Conservation (phyloP, 2,329 filamentous ascomycete genomes). For the Cytospora leucostoma region DNA sequence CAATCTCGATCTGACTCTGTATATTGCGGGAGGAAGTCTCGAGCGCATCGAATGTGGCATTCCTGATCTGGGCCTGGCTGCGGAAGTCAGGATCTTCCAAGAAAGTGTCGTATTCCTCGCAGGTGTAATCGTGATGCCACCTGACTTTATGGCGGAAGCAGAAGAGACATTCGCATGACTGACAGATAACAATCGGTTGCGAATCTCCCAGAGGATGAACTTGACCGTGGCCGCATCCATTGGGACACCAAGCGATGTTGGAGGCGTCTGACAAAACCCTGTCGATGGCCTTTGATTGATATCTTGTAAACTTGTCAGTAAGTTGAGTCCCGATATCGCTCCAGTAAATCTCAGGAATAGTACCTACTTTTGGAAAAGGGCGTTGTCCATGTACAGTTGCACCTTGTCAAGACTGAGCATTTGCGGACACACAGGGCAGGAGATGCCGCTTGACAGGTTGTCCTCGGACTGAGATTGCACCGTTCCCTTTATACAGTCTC, state of each 20-base stretch:
- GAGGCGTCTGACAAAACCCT: background rate
- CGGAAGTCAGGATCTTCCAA: background rate
- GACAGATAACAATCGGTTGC: background rate
- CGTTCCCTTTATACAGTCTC: background rate
- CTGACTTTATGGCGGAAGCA: background rate
- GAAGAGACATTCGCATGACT: background rate
- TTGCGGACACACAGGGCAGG: slow-evolving; percentile 1
- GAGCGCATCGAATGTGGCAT: background rate
- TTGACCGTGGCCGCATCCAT: background rate
- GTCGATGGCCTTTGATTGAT: background rate
- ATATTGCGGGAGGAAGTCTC: background rate
- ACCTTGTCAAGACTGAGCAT: background rate
- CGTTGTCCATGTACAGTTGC: background rate
- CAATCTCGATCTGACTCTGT: background rate
- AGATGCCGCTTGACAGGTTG: background rate
- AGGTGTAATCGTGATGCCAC: slow-evolving; percentile 1
- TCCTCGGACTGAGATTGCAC: background rate
- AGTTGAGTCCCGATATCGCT: background rate
- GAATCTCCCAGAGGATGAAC: background rate
- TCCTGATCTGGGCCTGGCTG: background rate
- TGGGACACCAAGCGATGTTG: background rate
- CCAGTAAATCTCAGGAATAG: background rate
- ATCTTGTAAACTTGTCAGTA: background rate
- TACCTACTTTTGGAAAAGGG: background rate
- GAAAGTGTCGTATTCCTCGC: background rate